Evolutionary conservation across 2,329 filamentous ascomycete species (phyloP).

Genomic region (Scorias spongiosa): DNA sequence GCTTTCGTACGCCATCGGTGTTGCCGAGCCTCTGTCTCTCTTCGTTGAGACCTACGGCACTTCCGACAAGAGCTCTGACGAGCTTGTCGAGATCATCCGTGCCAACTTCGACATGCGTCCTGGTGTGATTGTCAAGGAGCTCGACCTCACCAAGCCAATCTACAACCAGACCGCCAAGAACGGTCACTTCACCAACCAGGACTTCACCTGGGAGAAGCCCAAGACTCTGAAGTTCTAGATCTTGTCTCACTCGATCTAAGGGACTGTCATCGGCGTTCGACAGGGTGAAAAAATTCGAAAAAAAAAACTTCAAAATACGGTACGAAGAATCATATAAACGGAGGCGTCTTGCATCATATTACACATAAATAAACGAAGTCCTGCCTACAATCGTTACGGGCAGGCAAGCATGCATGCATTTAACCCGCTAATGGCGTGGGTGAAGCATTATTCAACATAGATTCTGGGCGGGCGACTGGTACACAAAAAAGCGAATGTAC

Average conservation of each 20-base stretch:
- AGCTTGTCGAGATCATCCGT: constrained; percentile 88
- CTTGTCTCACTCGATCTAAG: background rate
- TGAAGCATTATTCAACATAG: constrained; percentile 12
- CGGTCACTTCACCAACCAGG: constrained; percentile 98
- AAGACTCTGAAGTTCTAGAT: constrained; percentile 86
- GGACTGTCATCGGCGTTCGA: background rate
- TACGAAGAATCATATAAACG: too few relatives aligned
- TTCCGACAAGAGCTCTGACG: constrained; percentile 71
- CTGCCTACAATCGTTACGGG: too few relatives aligned
- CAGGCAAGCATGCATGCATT: constrained; percentile 1
- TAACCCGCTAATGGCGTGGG: constrained; percentile 3
- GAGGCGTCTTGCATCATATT: too few relatives aligned
- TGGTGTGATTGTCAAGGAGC: constrained; percentile 95
- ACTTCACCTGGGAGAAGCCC: constrained; percentile 96
- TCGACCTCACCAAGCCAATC: constrained; percentile 88
- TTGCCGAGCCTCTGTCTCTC: constrained; percentile 92
- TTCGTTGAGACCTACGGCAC: constrained; percentile 98
- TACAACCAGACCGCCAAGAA: constrained; percentile 99
- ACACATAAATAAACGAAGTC: too few relatives aligned
- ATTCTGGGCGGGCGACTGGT: background rate
- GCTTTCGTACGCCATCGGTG: constrained; percentile 98
- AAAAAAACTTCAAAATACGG: too few relatives aligned
- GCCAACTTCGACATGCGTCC: constrained; percentile 96
- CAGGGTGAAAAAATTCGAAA: background rate
- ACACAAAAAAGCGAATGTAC: background rate